phyloP scores from a whole-genome alignment of 768 basidiomycete genomes.

The Leucogyrophana mollusca region DNA sequence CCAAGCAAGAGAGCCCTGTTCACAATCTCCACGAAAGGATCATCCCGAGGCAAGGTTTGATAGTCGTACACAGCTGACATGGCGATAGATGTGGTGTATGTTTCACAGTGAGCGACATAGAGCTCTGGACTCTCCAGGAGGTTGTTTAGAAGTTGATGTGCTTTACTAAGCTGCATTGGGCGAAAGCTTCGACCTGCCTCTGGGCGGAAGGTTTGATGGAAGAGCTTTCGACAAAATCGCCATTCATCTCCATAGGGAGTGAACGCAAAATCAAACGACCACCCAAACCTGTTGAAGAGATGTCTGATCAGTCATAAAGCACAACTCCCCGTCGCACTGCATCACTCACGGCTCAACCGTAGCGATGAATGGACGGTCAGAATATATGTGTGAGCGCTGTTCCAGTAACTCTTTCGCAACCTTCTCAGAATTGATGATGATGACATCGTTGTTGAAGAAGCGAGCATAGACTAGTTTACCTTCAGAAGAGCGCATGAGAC shows the following conservation, averaged over 20 bases:
- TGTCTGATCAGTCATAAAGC: not conserved
- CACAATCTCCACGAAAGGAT: not conserved
- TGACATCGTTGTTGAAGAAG: too few relatives aligned
- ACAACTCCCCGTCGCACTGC: too few relatives aligned
- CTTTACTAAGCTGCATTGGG: constrained; percentile 32
- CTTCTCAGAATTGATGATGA: too few relatives aligned
- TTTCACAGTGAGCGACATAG: constrained; percentile 20
- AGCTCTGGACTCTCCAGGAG: constrained; percentile 22
- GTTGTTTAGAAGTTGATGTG: constrained; percentile 26
- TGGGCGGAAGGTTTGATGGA: constrained; percentile 35
- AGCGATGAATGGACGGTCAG: not conserved
- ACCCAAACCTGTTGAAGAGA: constrained; percentile 21
- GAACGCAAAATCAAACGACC: constrained; percentile 30
- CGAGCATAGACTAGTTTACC: too few relatives aligned
- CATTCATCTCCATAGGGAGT: too few relatives aligned
- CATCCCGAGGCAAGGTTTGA: not conserved
- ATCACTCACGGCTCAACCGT: not conserved
- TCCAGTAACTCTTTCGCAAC: too few relatives aligned
- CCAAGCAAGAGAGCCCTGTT: not conserved
- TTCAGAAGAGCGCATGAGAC: too few relatives aligned
- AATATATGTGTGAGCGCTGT: not conserved
- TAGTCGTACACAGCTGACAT: constrained; percentile 7
- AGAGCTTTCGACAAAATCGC: constrained; percentile 30
- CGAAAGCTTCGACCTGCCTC: constrained; percentile 25
- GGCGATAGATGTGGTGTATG: constrained; percentile 11